Percentiles rank a stretch among this genome's conserved stretches.
These are phyloP conservation scores for Rhodotorula sp. DNA, from an alignment of 1,284 basidiomycete species.

Conservation along the genomic window DNA sequence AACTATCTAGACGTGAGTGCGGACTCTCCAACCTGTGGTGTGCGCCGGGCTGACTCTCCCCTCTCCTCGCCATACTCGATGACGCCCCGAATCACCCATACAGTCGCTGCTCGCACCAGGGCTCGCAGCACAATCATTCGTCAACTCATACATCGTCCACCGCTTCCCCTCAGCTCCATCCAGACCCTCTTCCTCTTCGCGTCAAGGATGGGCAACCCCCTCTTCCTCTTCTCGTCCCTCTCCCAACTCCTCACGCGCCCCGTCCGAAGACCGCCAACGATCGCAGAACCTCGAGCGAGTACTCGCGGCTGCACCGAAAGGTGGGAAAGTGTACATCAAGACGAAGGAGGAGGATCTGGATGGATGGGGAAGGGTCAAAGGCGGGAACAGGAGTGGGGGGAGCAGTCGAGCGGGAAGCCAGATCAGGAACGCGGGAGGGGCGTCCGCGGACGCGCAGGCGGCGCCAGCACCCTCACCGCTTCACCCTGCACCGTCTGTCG, in stretches of 20 bases:
- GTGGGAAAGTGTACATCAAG: slow-evolving; percentile 16
- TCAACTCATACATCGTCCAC: slow-evolving; percentile 43
- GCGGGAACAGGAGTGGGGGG: not conserved
- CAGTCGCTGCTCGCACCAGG: slow-evolving; percentile 50
- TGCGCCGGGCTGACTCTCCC: not conserved
- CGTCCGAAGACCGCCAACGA: not conserved
- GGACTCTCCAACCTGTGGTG: too few species aligned
- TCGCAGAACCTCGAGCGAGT: slow-evolving; percentile 1
- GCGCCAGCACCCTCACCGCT: not conserved
- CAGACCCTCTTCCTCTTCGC: not conserved
- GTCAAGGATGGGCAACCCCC: not conserved
- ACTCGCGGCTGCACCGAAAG: not conserved
- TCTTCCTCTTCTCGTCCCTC: not conserved
- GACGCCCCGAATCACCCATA: not conserved
- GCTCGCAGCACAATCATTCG: slow-evolving; percentile 46
- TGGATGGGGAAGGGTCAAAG: not conserved
- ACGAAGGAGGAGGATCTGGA: not conserved
- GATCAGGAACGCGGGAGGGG: slow-evolving; percentile 2
- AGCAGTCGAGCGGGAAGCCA: not conserved
- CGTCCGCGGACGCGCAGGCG: not conserved
- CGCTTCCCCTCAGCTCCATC: slow-evolving; percentile 30
- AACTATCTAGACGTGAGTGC: slow-evolving; percentile 20
- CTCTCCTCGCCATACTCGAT: not conserved
- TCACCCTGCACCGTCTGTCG: not conserved
- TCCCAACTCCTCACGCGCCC: not conserved